Evolutionary conservation across 805 yeast species (phyloP), one percentile per base, ranked within the genome.

Genomic region (Saccharomycopsis synnaedendra): DNA sequence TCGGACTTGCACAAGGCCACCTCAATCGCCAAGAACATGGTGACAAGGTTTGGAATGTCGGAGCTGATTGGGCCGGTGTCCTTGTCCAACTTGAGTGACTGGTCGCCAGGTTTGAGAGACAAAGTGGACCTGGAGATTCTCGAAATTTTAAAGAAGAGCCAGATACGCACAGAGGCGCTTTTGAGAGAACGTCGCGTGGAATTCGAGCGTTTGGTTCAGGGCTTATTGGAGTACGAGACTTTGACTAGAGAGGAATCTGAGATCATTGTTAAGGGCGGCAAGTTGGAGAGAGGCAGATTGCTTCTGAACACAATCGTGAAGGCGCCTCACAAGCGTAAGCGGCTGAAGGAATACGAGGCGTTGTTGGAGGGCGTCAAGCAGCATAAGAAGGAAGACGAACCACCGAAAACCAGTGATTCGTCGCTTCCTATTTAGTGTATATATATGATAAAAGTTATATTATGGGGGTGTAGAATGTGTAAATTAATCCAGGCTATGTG

Each of bases 1-100:
- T 81, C 93, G 6, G 99, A 93, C 64, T 75, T 93, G 58, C 75
- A 82, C 52, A 79, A 75, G 57, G 99, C 99, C 11, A 93, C 98
- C 0, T 72, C 78, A 48, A 88, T 87, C 49, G 98, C 98, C 1
- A 75, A 96, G 59, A 94, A 95, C 5, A 93, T 93, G 97, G 96
- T 93, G 39, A 87, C 95, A 0, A 80, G 87, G 44, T 93, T 85
- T 62, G 99, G 99, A 60, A 93, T 93, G 98, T 81, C 93, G 54
- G 89, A 85, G 45, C 77, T 74, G 48, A 85, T 93, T 49, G 98
- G 99, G 1, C 98, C 98, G 5, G 86, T 93, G 31, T 79, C 79
- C 60, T 71, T 93, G 43, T 76, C 90, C 42, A 96, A 88, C 58
- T 80, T 85, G 59, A 90, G 97, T 97, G 88, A 81, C 56, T 93